phyloP scores from a whole-genome alignment of 345 rosid species.

The Kernera saxatilis region DNA sequence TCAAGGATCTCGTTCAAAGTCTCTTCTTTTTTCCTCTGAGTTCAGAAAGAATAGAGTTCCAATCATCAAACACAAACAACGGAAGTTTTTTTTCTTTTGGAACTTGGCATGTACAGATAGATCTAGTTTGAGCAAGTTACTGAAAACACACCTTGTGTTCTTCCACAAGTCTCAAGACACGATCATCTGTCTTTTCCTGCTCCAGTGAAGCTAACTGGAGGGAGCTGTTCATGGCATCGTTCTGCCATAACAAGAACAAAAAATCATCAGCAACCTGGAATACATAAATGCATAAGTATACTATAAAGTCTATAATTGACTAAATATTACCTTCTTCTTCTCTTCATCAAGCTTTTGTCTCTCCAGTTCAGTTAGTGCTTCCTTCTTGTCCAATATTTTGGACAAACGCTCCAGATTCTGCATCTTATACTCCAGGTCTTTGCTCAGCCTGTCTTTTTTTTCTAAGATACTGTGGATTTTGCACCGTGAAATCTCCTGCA shows the following conservation, averaged over 20 bases:
- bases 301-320: not conserved
- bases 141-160: constrained; percentile 58
- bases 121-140: constrained; percentile 1
- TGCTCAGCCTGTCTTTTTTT: constrained; percentile 56
- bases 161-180: constrained; percentile 64
- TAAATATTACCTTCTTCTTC: constrained; percentile 52
- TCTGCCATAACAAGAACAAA: constrained; percentile 38
- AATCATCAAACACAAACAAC: not conserved
- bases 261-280: constrained; percentile 23
- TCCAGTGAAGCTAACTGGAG: constrained; percentile 76
- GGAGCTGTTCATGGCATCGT: constrained; percentile 47
- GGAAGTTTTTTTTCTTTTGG: not conserved
- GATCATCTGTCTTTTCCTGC: constrained; percentile 71
- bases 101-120: not conserved
- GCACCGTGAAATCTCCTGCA: constrained; percentile 61
- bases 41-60: not conserved
- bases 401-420: constrained; percentile 49
- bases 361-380: constrained; percentile 78
- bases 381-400: constrained; percentile 67
- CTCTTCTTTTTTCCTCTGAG: constrained; percentile 79
- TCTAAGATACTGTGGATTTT: constrained; percentile 53
- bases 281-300: not conserved
- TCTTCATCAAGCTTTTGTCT: constrained; percentile 81
- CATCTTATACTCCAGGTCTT: constrained; percentile 56
- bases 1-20: constrained; percentile 50